Percentiles rank a stretch among this genome's conserved stretches.
phyloP scores from a whole-genome alignment of 768 basidiomycete genomes.

The Gymnopilus junonius region DNA sequence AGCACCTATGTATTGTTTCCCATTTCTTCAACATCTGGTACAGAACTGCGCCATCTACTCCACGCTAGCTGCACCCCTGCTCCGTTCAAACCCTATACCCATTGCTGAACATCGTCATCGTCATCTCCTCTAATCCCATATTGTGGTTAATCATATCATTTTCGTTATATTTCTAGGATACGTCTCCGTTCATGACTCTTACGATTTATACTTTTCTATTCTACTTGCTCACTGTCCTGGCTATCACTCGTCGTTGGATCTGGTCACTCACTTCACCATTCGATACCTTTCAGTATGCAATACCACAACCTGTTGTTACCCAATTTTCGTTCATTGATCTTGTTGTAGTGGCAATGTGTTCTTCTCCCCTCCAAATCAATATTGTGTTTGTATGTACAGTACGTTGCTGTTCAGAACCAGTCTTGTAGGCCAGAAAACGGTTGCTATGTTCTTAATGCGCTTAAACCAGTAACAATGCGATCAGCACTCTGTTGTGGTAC shows the following conservation, averaged over 20 bases:
- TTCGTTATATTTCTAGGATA: slow-evolving; percentile 1
- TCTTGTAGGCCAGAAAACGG: no score
- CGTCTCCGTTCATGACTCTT: neutral
- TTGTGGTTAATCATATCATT: neutral
- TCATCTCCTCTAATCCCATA: neutral
- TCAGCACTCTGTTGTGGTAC: no score
- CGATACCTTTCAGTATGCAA: slow-evolving; percentile 5
- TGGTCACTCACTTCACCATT: slow-evolving; percentile 1
- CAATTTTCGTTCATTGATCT: neutral
- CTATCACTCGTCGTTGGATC: slow-evolving; percentile 2
- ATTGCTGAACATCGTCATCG: neutral
- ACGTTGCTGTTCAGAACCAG: no score
- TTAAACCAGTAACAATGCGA: no score
- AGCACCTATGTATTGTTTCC: neutral
- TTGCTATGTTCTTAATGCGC: no score
- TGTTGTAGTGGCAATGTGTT: neutral
- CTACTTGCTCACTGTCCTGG: neutral
- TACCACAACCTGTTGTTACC: neutral
- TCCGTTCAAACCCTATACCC: neutral
- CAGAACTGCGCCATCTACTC: no score
- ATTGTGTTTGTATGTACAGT: no score
- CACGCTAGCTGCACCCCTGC: no score
- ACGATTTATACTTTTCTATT: neutral
- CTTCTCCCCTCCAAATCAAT: neutral
- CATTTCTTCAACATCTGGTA: neutral